Conservation (phyloP, 495 filamentous ascomycete genomes). For the Aspergillus taichungensis region DNA sequence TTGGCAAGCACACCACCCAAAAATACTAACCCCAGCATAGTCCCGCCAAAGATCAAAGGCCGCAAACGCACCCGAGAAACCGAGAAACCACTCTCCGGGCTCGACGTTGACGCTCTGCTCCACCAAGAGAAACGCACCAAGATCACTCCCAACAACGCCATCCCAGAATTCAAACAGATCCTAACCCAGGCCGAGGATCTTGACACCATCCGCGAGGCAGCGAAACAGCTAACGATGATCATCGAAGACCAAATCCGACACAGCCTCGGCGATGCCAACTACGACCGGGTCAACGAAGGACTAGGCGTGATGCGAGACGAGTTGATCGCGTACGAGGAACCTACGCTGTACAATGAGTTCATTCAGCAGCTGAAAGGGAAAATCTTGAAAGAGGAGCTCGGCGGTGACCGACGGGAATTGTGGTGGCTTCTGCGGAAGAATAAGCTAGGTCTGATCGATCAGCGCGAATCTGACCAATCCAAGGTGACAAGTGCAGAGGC, state of each 20-base stretch:
- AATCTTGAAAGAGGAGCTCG: slow-evolving; percentile 60
- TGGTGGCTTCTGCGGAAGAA: slow-evolving; percentile 65
- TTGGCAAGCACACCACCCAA: neutral
- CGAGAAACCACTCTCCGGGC: slow-evolving; percentile 80
- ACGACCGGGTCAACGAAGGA: slow-evolving; percentile 66
- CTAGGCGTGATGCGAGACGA: slow-evolving; percentile 72
- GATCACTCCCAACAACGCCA: slow-evolving; percentile 71
- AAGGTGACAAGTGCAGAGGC: slow-evolving; percentile 61
- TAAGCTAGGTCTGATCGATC: slow-evolving; percentile 66
- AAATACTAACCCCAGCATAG: slow-evolving; percentile 29
- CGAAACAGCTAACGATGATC: slow-evolving; percentile 64
- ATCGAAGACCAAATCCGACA: slow-evolving; percentile 58
- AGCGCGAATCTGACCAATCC: slow-evolving; percentile 47
- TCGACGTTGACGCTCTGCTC: slow-evolving; percentile 76
- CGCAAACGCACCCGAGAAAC: slow-evolving; percentile 58
- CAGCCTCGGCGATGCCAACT: slow-evolving; percentile 66
- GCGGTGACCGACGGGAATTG: slow-evolving; percentile 73
- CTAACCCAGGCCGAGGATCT: slow-evolving; percentile 54
- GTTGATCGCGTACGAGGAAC: slow-evolving; percentile 66
- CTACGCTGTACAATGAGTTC: slow-evolving; percentile 68
- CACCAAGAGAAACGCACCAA: slow-evolving; percentile 48
- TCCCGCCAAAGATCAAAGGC: slow-evolving; percentile 76
- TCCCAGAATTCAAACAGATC: slow-evolving; percentile 86
- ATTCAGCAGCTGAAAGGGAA: slow-evolving; percentile 62
- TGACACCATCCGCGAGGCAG: slow-evolving; percentile 54